Conservation (phyloP, 331 rosid genomes). For the Quercus phellos region DNA sequence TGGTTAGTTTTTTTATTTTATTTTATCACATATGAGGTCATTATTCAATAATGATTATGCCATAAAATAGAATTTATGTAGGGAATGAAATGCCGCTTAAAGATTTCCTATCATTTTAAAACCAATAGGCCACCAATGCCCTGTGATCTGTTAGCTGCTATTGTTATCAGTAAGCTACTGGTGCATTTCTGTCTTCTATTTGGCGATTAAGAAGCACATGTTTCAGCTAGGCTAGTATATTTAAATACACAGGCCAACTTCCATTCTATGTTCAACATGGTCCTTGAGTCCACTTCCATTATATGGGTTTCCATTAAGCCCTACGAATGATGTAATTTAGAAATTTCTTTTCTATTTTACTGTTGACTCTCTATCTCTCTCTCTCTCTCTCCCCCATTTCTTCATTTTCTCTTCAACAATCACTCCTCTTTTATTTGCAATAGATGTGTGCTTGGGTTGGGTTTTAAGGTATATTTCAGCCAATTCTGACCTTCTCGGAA, state of each 20-base stretch:
- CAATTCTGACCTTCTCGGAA: too few species aligned
- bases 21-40: background rate
- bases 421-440: too few species aligned
- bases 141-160: background rate
- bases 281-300: too few species aligned
- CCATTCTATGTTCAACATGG: too few species aligned
- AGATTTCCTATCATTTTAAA: background rate
- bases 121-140: background rate
- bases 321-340: too few species aligned
- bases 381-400: too few species aligned
- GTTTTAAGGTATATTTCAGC: too few species aligned
- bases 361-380: too few species aligned
- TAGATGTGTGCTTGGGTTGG: too few species aligned
- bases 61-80: background rate
- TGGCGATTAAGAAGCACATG: background rate
- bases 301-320: too few species aligned
- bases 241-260: background rate
- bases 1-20: slow-evolving; percentile 36
- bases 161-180: background rate
- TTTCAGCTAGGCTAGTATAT: background rate
- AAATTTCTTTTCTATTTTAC: too few species aligned
- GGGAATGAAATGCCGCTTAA: background rate
- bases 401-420: too few species aligned
- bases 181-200: background rate
- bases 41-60: background rate